Conservation (phyloP, 2,329 filamentous ascomycete genomes). For the Talaromyces pinophilus region DNA sequence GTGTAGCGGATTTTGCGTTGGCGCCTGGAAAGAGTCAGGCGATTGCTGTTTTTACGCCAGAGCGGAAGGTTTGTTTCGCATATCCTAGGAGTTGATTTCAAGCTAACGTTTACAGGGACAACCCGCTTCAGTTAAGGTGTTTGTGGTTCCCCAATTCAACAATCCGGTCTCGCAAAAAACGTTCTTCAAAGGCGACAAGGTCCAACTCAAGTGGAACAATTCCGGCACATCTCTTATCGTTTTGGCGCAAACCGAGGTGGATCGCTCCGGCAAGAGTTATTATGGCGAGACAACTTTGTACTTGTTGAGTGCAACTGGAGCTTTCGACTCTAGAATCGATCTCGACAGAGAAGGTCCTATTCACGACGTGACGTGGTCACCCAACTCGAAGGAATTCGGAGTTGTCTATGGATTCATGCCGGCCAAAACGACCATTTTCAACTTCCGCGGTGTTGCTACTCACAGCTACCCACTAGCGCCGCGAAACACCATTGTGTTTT, state of each 20-base stretch:
- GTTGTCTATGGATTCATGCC: constrained; percentile 99
- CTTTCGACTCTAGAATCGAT: constrained; percentile 87
- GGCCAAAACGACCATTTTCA: constrained; percentile 98
- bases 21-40: constrained; percentile 87
- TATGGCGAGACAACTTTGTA: constrained; percentile 98
- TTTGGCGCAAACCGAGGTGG: constrained; percentile 94
- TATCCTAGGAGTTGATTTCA: not conserved
- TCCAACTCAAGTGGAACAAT: constrained; percentile 97
- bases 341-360: constrained; percentile 97
- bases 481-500: constrained; percentile 93
- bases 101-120: constrained; percentile 63
- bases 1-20: constrained; percentile 83
- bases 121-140: constrained; percentile 92
- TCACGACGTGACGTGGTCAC: constrained; percentile 97
- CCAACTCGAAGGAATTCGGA: constrained; percentile 95
- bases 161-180: constrained; percentile 91
- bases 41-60: constrained; percentile 91
- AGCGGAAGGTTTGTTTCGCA: constrained; percentile 72
- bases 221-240: constrained; percentile 89
- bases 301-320: constrained; percentile 84
- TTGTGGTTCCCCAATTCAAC: constrained; percentile 84
- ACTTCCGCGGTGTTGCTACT: constrained; percentile 76
- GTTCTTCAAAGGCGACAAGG: constrained; percentile 99
- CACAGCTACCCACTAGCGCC: constrained; percentile 85
- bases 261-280: constrained; percentile 98